Percentiles rank a stretch among this genome's conserved stretches.
phyloP scores from a whole-genome alignment of 1,284 basidiomycete species.

The Sporisorium scitamineum region DNA sequence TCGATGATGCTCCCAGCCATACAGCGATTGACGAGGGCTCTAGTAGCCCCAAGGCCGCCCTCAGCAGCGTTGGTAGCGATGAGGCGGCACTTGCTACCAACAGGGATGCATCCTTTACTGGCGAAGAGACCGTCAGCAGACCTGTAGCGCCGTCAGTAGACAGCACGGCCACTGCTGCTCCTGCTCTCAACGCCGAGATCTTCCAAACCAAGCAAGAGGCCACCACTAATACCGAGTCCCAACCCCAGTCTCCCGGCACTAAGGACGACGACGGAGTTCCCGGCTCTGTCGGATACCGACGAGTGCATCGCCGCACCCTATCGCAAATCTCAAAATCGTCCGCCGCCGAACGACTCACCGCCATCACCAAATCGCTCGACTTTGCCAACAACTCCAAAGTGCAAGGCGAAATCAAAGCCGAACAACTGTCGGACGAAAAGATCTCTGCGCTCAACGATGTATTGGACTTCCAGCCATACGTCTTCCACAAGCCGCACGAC shows the following conservation, averaged over 20 bases:
- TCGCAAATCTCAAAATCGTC: conserved; percentile 58
- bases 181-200: conserved; percentile 22
- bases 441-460: conserved; percentile 45
- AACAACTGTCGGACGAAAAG: conserved; percentile 37
- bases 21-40: conserved; percentile 33
- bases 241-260: neutral
- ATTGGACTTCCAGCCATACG: conserved; percentile 62
- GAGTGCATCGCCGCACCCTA: conserved; percentile 49
- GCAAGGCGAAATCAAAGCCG: conserved; percentile 61
- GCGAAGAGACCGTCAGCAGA: neutral
- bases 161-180: conserved; percentile 7
- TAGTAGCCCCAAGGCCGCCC: conserved; percentile 9
- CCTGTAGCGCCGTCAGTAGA: neutral
- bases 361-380: conserved; percentile 64
- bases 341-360: conserved; percentile 57
- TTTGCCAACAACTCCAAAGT: conserved; percentile 68
- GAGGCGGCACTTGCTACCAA: conserved; percentile 4
- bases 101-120: neutral
- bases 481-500: conserved; percentile 63
- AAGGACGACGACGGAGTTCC: conserved; percentile 45
- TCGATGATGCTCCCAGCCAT: conserved; percentile 31
- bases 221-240: neutral
- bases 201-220: conserved; percentile 10
- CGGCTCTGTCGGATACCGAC: conserved; percentile 55
- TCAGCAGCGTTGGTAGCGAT: conserved; percentile 24